These are phyloP conservation scores for Flaveria linearis DNA, from an alignment of 129 eudicot species.

Conservation along the genomic window DNA sequence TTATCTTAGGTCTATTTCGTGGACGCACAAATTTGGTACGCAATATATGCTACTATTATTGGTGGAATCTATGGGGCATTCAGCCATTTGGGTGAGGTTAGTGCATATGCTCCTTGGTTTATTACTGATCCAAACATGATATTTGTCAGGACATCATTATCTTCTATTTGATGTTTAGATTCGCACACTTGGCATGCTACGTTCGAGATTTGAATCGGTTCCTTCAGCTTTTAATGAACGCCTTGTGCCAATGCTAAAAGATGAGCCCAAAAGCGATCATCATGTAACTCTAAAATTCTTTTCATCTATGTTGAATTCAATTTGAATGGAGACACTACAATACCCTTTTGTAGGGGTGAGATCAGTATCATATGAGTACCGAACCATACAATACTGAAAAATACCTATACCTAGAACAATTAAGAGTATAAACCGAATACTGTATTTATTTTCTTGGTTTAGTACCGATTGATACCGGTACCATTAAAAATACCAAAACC, in stretches of 20 bases:
- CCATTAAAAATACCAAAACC: too few relatives aligned
- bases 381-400: too few relatives aligned
- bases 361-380: too few relatives aligned
- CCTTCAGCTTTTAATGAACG: constrained; percentile 85
- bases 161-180: constrained; percentile 46
- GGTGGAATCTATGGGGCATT: constrained; percentile 99
- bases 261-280: constrained; percentile 37
- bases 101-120: constrained; percentile 34
- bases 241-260: constrained; percentile 70
- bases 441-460: too few relatives aligned
- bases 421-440: too few relatives aligned
- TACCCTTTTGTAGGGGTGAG: not conserved
- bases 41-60: constrained; percentile 77
- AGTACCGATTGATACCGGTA: too few relatives aligned
- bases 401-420: too few relatives aligned
- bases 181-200: constrained; percentile 98
- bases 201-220: constrained; percentile 93
- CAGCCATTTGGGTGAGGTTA: constrained; percentile 99
- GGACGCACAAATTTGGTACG: constrained; percentile 99
- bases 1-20: constrained; percentile 77
- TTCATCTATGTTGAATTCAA: constrained; percentile 1
- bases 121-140: constrained; percentile 17
- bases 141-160: constrained; percentile 3
- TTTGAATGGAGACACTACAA: not conserved
- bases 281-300: constrained; percentile 38